Evolutionary conservation across 179 eudicot species (phyloP).

Genomic region (Camellia oleifera): DNA sequence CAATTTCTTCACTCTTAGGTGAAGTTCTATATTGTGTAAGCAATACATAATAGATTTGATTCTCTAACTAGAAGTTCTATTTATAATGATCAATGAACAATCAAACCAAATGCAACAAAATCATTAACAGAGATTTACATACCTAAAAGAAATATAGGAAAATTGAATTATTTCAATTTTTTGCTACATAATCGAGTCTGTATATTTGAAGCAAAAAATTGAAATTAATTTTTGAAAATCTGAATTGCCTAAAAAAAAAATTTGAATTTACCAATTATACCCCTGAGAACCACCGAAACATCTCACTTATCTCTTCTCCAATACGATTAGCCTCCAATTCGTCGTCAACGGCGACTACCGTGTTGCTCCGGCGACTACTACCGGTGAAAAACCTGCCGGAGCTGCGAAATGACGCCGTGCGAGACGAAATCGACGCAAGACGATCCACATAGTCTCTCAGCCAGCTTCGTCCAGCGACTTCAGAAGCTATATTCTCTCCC

Average conservation of each 20-base stretch:
- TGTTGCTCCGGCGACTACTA: conserved; percentile 62
- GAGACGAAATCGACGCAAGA: conserved; percentile 37
- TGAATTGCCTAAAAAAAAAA: background rate
- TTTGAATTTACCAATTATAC: conserved; percentile 34
- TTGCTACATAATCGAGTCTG: background rate
- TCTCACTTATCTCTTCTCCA: conserved; percentile 74
- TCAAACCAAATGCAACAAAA: background rate
- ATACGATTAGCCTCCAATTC: conserved; percentile 50
- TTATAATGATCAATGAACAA: background rate
- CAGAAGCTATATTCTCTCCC: conserved; percentile 42
- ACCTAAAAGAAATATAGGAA: background rate
- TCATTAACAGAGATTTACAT: background rate
- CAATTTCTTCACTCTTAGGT: background rate
- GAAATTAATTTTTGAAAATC: background rate
- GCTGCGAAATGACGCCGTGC: conserved; percentile 50
- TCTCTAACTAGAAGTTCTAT: conserved; percentile 1
- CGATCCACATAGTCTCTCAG: conserved; percentile 66
- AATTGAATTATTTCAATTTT: background rate
- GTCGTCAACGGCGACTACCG: conserved; percentile 30
- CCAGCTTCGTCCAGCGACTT: conserved; percentile 62
- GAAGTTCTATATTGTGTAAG: no score
- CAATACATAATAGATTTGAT: background rate
- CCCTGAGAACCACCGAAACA: conserved; percentile 84
- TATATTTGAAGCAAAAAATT: background rate
- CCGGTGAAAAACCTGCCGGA: conserved; percentile 73